Conservation (phyloP, 345 rosid species). For the thale cress (Arabidopsis thaliana) region TAIR10.1 NC_003070.9:20718501-20719000, state of each 20-base stretch:
- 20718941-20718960: background rate
- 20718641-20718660: slow-evolving; percentile 72
- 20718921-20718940: background rate
- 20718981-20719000: background rate
- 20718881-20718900: background rate
- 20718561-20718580: slow-evolving; percentile 62
- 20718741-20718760: background rate
- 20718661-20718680: slow-evolving; percentile 71
- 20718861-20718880: background rate
- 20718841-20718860: slow-evolving; percentile 10
- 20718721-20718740: background rate
- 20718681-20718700: slow-evolving; percentile 30
- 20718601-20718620: slow-evolving; percentile 61
- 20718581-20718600: slow-evolving; percentile 61
- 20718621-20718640: slow-evolving; percentile 72
- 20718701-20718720: slow-evolving; percentile 27
- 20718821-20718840: slow-evolving; percentile 20
- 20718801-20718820: background rate
- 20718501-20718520: slow-evolving; percentile 89
- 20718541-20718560: slow-evolving; percentile 53
- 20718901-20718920: too few relatives aligned
- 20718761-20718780: background rate
- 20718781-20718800: background rate
- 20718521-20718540: slow-evolving; percentile 53
- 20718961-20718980: background rate